These are phyloP conservation scores for Torrubiella hemipterigena DNA, from an alignment of 2,329 filamentous ascomycete species.

Conservation along the genomic window DNA sequence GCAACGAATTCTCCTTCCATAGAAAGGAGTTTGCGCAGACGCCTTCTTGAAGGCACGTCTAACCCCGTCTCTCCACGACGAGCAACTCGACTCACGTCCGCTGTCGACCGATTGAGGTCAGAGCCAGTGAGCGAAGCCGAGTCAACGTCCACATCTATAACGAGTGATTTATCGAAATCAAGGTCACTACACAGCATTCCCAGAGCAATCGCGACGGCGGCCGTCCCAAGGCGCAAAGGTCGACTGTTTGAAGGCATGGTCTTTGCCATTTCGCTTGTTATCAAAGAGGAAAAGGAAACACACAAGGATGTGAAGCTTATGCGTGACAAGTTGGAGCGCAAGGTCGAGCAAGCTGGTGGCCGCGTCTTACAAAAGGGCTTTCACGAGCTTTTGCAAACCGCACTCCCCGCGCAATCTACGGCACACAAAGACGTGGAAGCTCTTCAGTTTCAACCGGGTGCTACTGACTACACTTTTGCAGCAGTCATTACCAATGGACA, in stretches of 20 bases:
- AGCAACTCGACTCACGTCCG: no score
- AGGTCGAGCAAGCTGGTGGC: constrained; percentile 63
- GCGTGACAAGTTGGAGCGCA: constrained; percentile 36
- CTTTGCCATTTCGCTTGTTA: constrained; percentile 68
- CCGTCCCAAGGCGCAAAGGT: constrained; percentile 14
- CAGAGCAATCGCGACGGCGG: background rate
- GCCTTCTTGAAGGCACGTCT: constrained; percentile 1
- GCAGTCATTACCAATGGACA: constrained; percentile 79
- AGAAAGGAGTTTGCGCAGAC: constrained; percentile 5
- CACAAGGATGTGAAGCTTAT: constrained; percentile 17
- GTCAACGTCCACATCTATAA: constrained; percentile 1
- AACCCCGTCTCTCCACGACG: no score
- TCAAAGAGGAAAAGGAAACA: constrained; percentile 14
- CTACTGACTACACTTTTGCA: constrained; percentile 56
- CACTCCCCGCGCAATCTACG: constrained; percentile 16
- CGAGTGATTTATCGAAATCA: no score
- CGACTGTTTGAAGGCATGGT: constrained; percentile 67
- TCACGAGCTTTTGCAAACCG: constrained; percentile 45
- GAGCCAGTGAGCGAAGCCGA: background rate
- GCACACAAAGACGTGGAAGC: constrained; percentile 15
- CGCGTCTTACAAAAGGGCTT: constrained; percentile 63
- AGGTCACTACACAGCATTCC: background rate
- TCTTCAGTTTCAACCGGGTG: constrained; percentile 41
- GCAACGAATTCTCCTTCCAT: constrained; percentile 12
- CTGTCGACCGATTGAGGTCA: constrained; percentile 3